Evolutionary conservation across 805 yeast species (phyloP).

Genomic region (Candida montana): DNA sequence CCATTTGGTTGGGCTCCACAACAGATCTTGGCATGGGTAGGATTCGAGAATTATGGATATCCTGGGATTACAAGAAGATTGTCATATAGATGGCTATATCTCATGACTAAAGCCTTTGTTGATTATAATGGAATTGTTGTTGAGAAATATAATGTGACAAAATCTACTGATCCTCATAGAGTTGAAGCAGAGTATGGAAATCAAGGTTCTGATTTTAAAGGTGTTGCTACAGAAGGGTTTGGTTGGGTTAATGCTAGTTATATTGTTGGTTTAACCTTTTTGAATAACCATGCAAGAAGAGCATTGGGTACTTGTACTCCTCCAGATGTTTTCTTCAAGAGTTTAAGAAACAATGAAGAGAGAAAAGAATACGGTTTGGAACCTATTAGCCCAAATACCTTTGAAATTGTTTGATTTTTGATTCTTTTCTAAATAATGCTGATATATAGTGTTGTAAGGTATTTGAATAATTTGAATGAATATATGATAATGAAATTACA

Average conservation of each 20-base stretch:
- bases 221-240: slow-evolving; percentile 93
- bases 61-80: slow-evolving; percentile 59
- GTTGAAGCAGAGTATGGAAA: slow-evolving; percentile 97
- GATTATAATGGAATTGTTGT: slow-evolving; percentile 93
- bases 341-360: slow-evolving; percentile 18
- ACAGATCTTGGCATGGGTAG: slow-evolving; percentile 91
- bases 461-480: not conserved
- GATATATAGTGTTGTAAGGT: not conserved
- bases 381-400: slow-evolving; percentile 8
- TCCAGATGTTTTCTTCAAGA: slow-evolving; percentile 24
- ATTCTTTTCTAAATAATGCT: not conserved
- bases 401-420: not conserved
- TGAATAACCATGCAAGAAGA: slow-evolving; percentile 62
- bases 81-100: slow-evolving; percentile 81
- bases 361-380: slow-evolving; percentile 20
- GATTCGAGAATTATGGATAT: slow-evolving; percentile 69
- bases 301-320: slow-evolving; percentile 61
- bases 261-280: slow-evolving; percentile 61
- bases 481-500: slow-evolving; percentile 6
- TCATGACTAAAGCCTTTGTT: slow-evolving; percentile 86
- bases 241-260: slow-evolving; percentile 97
- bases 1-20: slow-evolving; percentile 99
- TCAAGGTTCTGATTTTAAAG: slow-evolving; percentile 89
- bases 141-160: slow-evolving; percentile 89
- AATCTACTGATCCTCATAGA: slow-evolving; percentile 77